Conservation (phyloP, 2,329 filamentous ascomycete species). For the Colletotrichum tamarilloi region DNA sequence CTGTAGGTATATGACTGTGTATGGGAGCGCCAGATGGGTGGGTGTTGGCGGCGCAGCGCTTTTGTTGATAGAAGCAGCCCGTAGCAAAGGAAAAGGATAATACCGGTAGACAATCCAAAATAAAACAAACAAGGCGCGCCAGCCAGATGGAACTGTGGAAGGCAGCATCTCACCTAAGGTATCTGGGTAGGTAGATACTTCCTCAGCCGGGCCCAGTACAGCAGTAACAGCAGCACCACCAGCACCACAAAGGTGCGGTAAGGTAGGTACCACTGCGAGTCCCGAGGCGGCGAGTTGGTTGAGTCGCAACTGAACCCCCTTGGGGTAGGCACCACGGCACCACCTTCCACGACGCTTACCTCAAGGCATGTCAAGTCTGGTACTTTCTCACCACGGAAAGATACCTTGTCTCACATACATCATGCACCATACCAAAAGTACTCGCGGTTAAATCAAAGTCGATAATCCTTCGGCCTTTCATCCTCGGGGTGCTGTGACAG, state of each 20-base stretch:
- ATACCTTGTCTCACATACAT: not conserved
- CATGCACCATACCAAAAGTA: not conserved
- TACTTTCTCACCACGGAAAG: not conserved
- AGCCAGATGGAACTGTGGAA: constrained; percentile 5
- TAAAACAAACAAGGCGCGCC: constrained; percentile 14
- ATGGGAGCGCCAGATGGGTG: not conserved
- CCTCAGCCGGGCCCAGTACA: not conserved
- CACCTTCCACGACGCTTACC: too few species aligned
- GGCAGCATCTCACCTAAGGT: too few species aligned
- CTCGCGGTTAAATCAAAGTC: not conserved
- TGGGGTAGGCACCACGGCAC: too few species aligned
- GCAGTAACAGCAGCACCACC: not conserved
- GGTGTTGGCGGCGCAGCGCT: not conserved
- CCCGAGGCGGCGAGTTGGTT: too few species aligned
- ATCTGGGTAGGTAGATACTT: too few species aligned
- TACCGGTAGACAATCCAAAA: not conserved
- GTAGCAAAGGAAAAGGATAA: not conserved
- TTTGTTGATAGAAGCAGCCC: not conserved
- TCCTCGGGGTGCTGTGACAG: constrained; percentile 17
- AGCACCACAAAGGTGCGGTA: not conserved
- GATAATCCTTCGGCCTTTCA: not conserved
- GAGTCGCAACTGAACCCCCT: too few species aligned
- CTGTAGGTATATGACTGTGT: too few species aligned
- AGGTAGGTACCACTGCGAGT: not conserved
- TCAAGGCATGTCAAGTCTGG: too few species aligned